Percentiles rank a stretch among this genome's conserved stretches.
These are phyloP conservation scores for Themeda triandra DNA, from an alignment of 176 grass and related monocot genomes.

Conservation along the genomic window DNA sequence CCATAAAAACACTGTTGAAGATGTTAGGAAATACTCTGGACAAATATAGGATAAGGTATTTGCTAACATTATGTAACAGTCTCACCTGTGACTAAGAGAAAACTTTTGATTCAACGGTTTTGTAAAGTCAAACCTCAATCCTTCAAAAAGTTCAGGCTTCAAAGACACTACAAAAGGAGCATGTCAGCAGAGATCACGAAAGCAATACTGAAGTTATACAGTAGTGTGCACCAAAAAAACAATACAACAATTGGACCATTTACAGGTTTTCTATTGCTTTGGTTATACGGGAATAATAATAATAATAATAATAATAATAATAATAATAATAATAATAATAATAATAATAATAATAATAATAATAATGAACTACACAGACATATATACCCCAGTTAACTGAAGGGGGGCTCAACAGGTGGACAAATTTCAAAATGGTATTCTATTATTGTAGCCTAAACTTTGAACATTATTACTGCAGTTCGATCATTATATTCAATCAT, in stretches of 20 bases:
- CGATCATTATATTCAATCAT: not conserved
- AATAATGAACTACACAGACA: not conserved
- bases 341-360: no score
- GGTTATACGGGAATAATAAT: not conserved
- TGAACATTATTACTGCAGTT: not conserved
- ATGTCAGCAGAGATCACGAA: conserved; percentile 20
- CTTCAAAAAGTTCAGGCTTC: conserved; percentile 96
- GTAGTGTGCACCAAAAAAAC: not conserved
- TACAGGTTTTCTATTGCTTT: not conserved
- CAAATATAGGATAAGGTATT: not conserved
- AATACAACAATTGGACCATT: not conserved
- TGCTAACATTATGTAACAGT: not conserved
- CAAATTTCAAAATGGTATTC: not conserved
- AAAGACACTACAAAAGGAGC: conserved; percentile 77
- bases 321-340: no score
- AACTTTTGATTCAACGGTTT: conserved; percentile 89
- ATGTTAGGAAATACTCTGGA: conserved; percentile 23
- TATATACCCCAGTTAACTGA: not conserved
- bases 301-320: no score
- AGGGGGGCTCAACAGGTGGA: not conserved
- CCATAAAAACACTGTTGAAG: conserved; percentile 80
- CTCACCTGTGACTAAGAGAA: conserved; percentile 86
- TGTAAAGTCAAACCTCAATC: conserved; percentile 94
- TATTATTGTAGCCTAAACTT: not conserved
- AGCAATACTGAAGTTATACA: conserved; percentile 8